Base-by-base conservation (phyloP, 2,329 filamentous ascomycete genomes). In the Mycosphaerella sp. region DNA sequence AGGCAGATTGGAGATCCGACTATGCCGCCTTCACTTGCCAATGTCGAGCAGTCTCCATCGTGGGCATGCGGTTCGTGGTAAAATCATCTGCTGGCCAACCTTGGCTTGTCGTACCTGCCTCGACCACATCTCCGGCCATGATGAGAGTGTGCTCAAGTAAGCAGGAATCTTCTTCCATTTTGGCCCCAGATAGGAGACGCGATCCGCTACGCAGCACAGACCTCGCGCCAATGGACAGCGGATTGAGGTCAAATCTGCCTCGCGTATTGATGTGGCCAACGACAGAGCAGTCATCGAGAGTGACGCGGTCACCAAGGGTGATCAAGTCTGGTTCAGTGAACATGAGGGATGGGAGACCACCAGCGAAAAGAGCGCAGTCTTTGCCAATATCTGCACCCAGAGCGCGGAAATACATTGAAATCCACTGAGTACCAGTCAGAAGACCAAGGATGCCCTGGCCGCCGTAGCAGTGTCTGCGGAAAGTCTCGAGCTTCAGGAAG, bases 251-350 rank as follows among this genome's bases (percentile, higher is more conserved):
- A 57, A 80, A 81, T 48, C 76, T 77, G 42, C 79, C 78, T 2
- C 78, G 66, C 0, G 75, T 78, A 62, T 81, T 80, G 61, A 81
- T 74, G 59, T 81, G 79, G 5, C 69, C 75, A 6, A 81, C 77
- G 5, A 81, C 65, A 58, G 75, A 78, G 1, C 77, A 76, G 58
- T 81, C 77, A 49, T 81, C 79, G 0, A 80, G 73, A 1, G 68
- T 67, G 0, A 80, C 78, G 1, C 78, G 65, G 56, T 79, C 73
- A 2, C 78, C 78, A 1, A 80, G 64, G 0, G 69, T 75, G 12
- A 81, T 66, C 6, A 81, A 69, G 50, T 81, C 79, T 0, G 78
- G 78, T 65, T 81, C 78, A 0, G 79, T 81, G 57, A 81, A 78
- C 62, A 77, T 72, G 13, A 80, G 66, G 32, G 70, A 75, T 1